Percentiles rank a stretch among this genome's conserved stretches.
Evolutionary conservation across 306 rosid species (phyloP).

Genomic region (Begonia loranthoides): DNA sequence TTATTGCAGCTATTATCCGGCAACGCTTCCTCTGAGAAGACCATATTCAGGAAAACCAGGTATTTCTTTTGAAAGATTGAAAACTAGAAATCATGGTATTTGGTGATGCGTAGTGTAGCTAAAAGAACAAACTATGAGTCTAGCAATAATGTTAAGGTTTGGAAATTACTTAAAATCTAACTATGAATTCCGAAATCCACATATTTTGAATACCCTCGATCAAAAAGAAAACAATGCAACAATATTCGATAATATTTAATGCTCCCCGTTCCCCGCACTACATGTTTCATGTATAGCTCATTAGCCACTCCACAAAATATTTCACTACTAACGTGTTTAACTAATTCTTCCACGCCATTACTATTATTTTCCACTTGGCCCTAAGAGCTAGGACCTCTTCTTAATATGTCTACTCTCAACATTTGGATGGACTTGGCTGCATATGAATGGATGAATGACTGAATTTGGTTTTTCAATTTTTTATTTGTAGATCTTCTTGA

Average conservation of each 20-base stretch:
- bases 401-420: background rate
- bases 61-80: conserved; percentile 15
- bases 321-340: no score
- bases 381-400: background rate
- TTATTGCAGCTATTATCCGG: conserved; percentile 46
- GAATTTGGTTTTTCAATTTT: no score
- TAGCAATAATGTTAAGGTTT: background rate
- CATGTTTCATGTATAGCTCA: no score
- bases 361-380: background rate
- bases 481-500: conserved; percentile 40
- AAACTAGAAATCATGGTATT: background rate
- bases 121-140: conserved; percentile 1
- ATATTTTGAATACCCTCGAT: background rate
- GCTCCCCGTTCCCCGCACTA: no score
- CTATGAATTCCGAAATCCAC: background rate
- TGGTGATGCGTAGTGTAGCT: no score
- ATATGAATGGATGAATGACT: no score
- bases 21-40: conserved; percentile 59
- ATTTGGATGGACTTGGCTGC: no score
- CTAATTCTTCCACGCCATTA: no score
- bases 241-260: no score
- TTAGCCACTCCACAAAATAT: no score
- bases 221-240: background rate
- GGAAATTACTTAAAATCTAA: background rate
- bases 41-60: conserved; percentile 87